phyloP scores from a whole-genome alignment of 805 yeast species.

The Suhomyces pyralidae region DNA sequence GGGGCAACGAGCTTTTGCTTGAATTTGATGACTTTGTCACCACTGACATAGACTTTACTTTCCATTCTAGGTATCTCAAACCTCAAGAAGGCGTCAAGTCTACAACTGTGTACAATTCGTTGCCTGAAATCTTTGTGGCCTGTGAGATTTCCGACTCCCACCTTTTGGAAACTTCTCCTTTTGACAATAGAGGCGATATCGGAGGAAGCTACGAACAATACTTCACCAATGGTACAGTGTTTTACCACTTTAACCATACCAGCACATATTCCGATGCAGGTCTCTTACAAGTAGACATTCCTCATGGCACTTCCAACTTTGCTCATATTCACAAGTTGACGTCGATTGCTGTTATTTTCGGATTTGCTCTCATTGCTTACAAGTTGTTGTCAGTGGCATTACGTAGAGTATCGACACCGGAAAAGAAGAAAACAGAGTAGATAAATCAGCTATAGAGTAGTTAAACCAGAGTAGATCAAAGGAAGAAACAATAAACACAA shows the following conservation, averaged over 20 bases:
- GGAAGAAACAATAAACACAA: neutral
- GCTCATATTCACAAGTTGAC: slow-evolving; percentile 5
- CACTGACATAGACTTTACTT: slow-evolving; percentile 20
- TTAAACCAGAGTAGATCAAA: no score
- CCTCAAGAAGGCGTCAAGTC: slow-evolving; percentile 17
- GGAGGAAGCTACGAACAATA: slow-evolving; percentile 36
- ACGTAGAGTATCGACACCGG: neutral
- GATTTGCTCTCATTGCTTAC: slow-evolving; percentile 5
- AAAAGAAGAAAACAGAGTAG: neutral
- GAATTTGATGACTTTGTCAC: slow-evolving; percentile 17
- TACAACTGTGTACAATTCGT: slow-evolving; percentile 13
- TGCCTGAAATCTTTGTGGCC: slow-evolving; percentile 34
- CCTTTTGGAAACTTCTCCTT: slow-evolving; percentile 35
- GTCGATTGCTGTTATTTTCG: slow-evolving; percentile 7
- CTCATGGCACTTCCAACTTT: slow-evolving; percentile 9
- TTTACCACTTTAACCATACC: slow-evolving; percentile 25
- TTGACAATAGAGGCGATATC: slow-evolving; percentile 23
- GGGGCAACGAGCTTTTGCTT: slow-evolving; percentile 41
- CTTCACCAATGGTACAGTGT: slow-evolving; percentile 40
- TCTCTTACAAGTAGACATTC: slow-evolving; percentile 5
- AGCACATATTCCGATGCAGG: neutral
- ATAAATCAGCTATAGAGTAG: neutral
- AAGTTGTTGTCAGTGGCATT: slow-evolving; percentile 2
- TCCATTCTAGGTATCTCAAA: slow-evolving; percentile 42
- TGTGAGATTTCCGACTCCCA: slow-evolving; percentile 32